Percentiles rank a stretch among this genome's conserved stretches.
Evolutionary conservation across 805 yeast genomes (phyloP).

Genomic region (Sungouiozyma intestinalis): DNA sequence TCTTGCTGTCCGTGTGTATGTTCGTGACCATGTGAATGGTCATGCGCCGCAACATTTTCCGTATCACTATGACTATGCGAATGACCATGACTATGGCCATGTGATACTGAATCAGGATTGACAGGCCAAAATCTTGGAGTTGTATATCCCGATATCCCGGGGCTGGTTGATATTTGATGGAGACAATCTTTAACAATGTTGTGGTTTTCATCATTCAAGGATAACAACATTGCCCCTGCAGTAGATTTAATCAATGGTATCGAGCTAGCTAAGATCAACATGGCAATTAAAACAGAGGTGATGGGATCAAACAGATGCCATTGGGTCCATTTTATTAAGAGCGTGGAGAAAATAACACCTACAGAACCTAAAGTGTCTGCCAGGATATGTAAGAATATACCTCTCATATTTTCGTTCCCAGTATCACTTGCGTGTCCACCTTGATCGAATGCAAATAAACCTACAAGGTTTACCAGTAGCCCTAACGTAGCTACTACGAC

Average conservation of each 20-base stretch:
- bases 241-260: slow-evolving; percentile 77
- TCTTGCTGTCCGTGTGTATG: slow-evolving; percentile 25
- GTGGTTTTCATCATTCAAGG: slow-evolving; percentile 51
- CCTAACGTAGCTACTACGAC: slow-evolving; percentile 80
- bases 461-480: slow-evolving; percentile 77
- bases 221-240: slow-evolving; percentile 57
- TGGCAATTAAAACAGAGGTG: slow-evolving; percentile 80
- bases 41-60: too few species aligned
- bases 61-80: slow-evolving; percentile 12
- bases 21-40: slow-evolving; percentile 26
- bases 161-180: slow-evolving; percentile 54
- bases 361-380: slow-evolving; percentile 97
- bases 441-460: slow-evolving; percentile 89
- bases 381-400: slow-evolving; percentile 82
- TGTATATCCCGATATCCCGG: slow-evolving; percentile 77
- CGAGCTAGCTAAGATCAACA: slow-evolving; percentile 69
- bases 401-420: slow-evolving; percentile 68
- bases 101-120: slow-evolving; percentile 20
- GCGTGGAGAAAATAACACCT: slow-evolving; percentile 88
- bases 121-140: slow-evolving; percentile 90
- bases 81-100: slow-evolving; percentile 21
- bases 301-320: slow-evolving; percentile 82
- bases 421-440: slow-evolving; percentile 43
- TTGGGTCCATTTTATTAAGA: slow-evolving; percentile 56
- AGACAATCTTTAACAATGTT: slow-evolving; percentile 51